Conservation (phyloP, 1,284 basidiomycete genomes). For the Rhodotorula sp. region DNA sequence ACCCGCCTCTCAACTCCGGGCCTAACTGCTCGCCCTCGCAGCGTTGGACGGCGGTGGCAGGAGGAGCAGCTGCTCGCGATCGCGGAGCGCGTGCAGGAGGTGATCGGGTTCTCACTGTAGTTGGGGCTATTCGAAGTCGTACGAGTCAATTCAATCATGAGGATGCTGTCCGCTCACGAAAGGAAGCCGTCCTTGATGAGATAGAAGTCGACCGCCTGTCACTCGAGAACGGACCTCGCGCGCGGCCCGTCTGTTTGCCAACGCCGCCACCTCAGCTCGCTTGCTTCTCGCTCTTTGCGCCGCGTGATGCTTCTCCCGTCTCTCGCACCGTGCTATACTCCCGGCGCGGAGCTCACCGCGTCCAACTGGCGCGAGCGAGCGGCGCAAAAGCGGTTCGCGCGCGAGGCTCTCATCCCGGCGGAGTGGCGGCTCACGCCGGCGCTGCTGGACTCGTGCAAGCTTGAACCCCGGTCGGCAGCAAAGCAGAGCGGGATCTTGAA, state of each 20-base stretch:
- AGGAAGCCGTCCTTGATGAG: too few relatives aligned
- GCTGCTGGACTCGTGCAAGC: too few relatives aligned
- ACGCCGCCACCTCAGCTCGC: neutral
- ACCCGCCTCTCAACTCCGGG: neutral
- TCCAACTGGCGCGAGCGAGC: too few relatives aligned
- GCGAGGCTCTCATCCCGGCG: too few relatives aligned
- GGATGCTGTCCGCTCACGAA: too few relatives aligned
- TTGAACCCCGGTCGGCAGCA: too few relatives aligned
- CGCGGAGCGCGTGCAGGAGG: neutral
- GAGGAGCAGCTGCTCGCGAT: neutral
- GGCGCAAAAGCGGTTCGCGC: too few relatives aligned
- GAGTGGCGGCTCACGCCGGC: too few relatives aligned
- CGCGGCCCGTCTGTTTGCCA: neutral
- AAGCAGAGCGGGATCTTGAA: conserved; percentile 61
- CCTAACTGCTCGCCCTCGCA: neutral
- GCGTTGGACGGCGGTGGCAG: neutral
- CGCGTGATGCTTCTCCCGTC: neutral
- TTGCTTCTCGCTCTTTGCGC: neutral
- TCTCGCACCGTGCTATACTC: neutral
- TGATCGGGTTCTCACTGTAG: neutral
- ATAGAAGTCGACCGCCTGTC: too few relatives aligned
- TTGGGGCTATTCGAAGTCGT: too few relatives aligned
- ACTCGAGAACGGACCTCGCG: too few relatives aligned
- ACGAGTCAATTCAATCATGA: neutral
- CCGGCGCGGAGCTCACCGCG: neutral